These are phyloP conservation scores for Cryptococcus sp. DNA, from an alignment of 1,284 basidiomycete species.

Conservation along the genomic window DNA sequence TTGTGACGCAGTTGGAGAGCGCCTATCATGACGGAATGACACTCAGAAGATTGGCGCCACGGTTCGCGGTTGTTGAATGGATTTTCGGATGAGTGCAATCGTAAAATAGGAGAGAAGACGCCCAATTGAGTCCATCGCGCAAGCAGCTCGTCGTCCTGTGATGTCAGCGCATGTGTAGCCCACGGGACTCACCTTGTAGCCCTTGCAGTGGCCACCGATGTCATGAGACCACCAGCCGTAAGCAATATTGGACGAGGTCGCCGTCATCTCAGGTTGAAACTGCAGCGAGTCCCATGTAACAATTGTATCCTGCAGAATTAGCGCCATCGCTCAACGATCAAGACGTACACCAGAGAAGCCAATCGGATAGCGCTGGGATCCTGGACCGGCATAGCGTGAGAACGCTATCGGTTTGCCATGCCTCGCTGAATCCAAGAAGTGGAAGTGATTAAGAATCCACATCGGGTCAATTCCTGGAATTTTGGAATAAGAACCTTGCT, in stretches of 20 bases:
- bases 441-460: constrained; percentile 31
- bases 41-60: constrained; percentile 18
- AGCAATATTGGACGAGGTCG: constrained; percentile 28
- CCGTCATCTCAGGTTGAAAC: constrained; percentile 33
- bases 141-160: constrained; percentile 22
- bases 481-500: constrained; percentile 22
- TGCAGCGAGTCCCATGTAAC: constrained; percentile 29
- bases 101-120: constrained; percentile 31
- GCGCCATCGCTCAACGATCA: not conserved
- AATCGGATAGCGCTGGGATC: constrained; percentile 30
- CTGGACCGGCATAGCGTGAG: constrained; percentile 29
- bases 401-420: constrained; percentile 23
- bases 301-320: constrained; percentile 19
- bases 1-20: constrained; percentile 24
- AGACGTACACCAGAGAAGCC: constrained; percentile 28
- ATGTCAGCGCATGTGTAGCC: not conserved
- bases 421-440: constrained; percentile 24
- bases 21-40: constrained; percentile 14
- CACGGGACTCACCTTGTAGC: constrained; percentile 17
- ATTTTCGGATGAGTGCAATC: constrained; percentile 29
- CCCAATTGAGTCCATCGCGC: constrained; percentile 34
- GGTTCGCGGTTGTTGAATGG: constrained; percentile 30
- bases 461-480: constrained; percentile 25
- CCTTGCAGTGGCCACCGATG: constrained; percentile 30
- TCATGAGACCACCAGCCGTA: constrained; percentile 33